Conservation (phyloP, 2,329 filamentous ascomycete species). For the Arthrinium phaeospermum region DNA sequence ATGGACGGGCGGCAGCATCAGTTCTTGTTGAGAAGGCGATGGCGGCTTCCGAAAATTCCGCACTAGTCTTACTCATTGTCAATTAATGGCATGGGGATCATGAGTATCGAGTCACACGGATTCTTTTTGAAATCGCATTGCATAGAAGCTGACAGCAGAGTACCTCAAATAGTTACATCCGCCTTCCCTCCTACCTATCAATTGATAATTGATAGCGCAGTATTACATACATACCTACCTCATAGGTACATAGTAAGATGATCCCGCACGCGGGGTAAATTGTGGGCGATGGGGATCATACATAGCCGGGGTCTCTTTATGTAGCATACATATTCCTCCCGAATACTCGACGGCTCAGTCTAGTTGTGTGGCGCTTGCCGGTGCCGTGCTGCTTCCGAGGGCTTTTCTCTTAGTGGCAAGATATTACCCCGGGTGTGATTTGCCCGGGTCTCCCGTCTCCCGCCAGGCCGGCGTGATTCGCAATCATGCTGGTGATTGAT, state of each 20-base stretch:
- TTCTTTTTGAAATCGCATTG: background rate
- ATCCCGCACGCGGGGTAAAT: slow-evolving; percentile 12
- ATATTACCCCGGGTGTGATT: background rate
- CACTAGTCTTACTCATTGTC: background rate
- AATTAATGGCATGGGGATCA: background rate
- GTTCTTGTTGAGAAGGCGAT: background rate
- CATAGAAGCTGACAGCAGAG: background rate
- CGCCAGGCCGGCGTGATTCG: background rate
- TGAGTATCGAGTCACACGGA: background rate
- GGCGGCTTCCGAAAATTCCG: background rate
- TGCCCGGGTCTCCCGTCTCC: background rate
- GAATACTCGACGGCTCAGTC: background rate
- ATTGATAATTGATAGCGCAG: background rate
- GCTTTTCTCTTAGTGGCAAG: background rate
- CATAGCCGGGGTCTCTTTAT: background rate
- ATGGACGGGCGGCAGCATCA: background rate
- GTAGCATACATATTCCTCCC: background rate
- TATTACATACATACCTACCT: background rate
- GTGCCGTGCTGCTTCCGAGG: background rate
- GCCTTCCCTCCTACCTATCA: background rate
- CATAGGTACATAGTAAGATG: background rate
- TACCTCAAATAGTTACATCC: background rate
- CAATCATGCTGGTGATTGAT: background rate
- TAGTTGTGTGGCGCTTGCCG: background rate
- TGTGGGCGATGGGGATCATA: background rate